phyloP scores from a whole-genome alignment of 2,329 filamentous ascomycete genomes.

The Incumbomyces lentus region DNA sequence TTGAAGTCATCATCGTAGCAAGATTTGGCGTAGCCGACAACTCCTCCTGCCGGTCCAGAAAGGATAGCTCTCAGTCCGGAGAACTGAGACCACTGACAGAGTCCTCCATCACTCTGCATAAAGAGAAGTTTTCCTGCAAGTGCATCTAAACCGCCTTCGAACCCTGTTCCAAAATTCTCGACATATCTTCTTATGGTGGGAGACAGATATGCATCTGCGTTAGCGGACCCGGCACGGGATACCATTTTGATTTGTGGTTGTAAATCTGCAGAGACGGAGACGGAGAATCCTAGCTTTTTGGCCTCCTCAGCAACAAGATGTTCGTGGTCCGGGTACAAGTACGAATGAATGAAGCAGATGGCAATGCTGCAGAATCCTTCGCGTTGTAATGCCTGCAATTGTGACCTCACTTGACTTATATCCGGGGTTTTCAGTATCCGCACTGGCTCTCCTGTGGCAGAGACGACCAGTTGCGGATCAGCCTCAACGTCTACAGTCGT shows the following conservation, averaged over 20 bases:
- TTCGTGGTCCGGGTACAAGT: constrained; percentile 78
- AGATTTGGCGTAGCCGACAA: constrained; percentile 88
- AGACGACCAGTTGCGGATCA: no score
- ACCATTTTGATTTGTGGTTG: constrained; percentile 86
- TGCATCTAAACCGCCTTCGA: constrained; percentile 63
- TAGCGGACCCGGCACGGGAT: constrained; percentile 65
- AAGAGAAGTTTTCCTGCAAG: constrained; percentile 81
- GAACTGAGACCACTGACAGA: constrained; percentile 52
- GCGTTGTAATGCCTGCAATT: no score
- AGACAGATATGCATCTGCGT: constrained; percentile 69
- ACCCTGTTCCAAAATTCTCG: constrained; percentile 65
- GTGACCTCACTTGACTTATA: no score
- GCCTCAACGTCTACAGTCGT: no score
- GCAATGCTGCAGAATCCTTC: no score
- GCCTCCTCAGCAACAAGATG: constrained; percentile 65
- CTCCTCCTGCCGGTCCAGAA: constrained; percentile 84
- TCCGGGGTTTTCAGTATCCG: no score
- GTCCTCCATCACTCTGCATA: constrained; percentile 79
- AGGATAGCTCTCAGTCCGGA: constrained; percentile 79
- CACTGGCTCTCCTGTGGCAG: no score
- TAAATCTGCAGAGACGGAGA: constrained; percentile 67
- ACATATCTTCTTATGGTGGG: constrained; percentile 70
- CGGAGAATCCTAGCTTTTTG: constrained; percentile 65
- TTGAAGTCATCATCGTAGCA: constrained; percentile 75
- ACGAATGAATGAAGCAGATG: no score